phyloP scores from a whole-genome alignment of 495 filamentous ascomycete species.

The Aspergillus saccharolyticus region DNA sequence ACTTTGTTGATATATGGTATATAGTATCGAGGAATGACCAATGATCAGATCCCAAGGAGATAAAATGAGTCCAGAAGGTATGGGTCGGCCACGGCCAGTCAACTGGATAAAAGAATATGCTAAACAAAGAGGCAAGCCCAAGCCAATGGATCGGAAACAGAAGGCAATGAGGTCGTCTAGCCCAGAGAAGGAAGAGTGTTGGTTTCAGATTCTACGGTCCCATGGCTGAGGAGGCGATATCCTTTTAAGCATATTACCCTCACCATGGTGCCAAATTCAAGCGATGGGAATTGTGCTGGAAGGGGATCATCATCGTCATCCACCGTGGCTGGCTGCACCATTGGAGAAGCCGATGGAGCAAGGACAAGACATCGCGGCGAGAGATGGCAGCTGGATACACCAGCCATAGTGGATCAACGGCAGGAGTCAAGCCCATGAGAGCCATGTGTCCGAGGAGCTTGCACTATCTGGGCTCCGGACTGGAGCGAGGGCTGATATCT shows the following conservation, averaged over 20 bases:
- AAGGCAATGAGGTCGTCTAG: slow-evolving; percentile 12
- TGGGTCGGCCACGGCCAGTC: not conserved
- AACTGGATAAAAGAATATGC: not conserved
- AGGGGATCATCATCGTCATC: slow-evolving; percentile 28
- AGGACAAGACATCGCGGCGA: slow-evolving; percentile 25
- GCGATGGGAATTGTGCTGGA: slow-evolving; percentile 1
- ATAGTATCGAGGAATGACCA: not conserved
- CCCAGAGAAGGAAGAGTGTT: slow-evolving; percentile 3
- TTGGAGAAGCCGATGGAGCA: slow-evolving; percentile 22
- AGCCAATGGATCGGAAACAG: slow-evolving; percentile 5
- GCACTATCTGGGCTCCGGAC: slow-evolving; percentile 7
- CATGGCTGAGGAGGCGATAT: slow-evolving; percentile 23
- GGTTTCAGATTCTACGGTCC: slow-evolving; percentile 13
- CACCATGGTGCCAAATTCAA: slow-evolving; percentile 5
- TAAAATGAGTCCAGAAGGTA: not conserved
- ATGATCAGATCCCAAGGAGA: not conserved
- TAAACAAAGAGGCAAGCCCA: slow-evolving; percentile 2
- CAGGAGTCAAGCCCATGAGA: slow-evolving; percentile 9
- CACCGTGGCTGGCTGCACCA: slow-evolving; percentile 28
- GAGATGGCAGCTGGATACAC: slow-evolving; percentile 27
- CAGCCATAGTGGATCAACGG: slow-evolving; percentile 25
- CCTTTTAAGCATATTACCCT: slow-evolving; percentile 21
- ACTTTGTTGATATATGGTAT: not conserved
- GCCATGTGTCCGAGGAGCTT: slow-evolving; percentile 16
- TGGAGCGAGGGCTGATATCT: slow-evolving; percentile 8